Evolutionary conservation across 495 filamentous ascomycete species (phyloP).

Genomic region (Amorphotheca resinae): DNA sequence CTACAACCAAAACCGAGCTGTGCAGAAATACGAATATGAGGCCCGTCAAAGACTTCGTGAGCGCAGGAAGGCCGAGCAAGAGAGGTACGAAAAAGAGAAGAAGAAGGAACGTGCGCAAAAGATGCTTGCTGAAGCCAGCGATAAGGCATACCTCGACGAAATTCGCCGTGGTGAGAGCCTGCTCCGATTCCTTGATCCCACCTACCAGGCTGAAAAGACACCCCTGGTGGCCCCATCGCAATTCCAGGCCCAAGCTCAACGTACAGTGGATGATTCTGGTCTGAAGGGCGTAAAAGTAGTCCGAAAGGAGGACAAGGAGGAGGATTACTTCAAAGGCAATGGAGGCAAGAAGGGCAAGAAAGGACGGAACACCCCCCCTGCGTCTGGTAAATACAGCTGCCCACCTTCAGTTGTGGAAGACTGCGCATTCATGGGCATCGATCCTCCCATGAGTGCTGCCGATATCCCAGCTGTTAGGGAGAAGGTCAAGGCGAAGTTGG

Average conservation of each 20-base stretch:
- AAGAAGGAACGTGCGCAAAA: constrained; percentile 76
- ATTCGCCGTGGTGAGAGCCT: constrained; percentile 77
- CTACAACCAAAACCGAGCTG: constrained; percentile 63
- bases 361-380: constrained; percentile 45
- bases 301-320: constrained; percentile 59
- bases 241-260: constrained; percentile 64
- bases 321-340: constrained; percentile 72
- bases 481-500: constrained; percentile 83
- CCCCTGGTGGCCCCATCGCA: constrained; percentile 45
- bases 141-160: constrained; percentile 80
- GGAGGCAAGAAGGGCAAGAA: constrained; percentile 90
- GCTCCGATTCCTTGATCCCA: constrained; percentile 82
- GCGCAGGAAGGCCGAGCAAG: constrained; percentile 65
- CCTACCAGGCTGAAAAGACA: constrained; percentile 51
- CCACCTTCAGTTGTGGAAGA: constrained; percentile 85
- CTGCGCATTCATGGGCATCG: constrained; percentile 67
- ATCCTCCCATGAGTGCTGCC: constrained; percentile 71
- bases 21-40: constrained; percentile 64
- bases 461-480: constrained; percentile 68
- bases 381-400: constrained; percentile 62
- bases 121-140: constrained; percentile 77
- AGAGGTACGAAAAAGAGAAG: constrained; percentile 58
- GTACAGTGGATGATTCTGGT: constrained; percentile 65
- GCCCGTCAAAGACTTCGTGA: constrained; percentile 51
- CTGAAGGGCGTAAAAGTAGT: constrained; percentile 67